Evolutionary conservation across 2,329 filamentous ascomycete genomes (phyloP).

Genomic region (Colletotrichum kahawae): DNA sequence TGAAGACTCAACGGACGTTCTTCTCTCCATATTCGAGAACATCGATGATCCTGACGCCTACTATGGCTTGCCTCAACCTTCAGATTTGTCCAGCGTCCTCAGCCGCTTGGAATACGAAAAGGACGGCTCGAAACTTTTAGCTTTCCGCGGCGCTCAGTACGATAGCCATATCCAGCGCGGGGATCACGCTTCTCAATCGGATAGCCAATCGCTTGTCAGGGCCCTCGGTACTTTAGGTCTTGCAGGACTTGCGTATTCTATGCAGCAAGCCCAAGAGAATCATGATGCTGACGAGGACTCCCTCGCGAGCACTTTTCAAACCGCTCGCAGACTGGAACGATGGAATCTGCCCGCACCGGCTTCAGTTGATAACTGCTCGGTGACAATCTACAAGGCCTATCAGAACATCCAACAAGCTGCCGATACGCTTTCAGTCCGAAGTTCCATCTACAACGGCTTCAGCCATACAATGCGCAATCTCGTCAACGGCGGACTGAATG

Average conservation of each 20-base stretch:
- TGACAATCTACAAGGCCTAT: slow-evolving; percentile 79
- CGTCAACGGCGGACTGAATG: slow-evolving; percentile 52
- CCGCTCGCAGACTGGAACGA: slow-evolving; percentile 82
- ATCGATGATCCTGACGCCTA: slow-evolving; percentile 97
- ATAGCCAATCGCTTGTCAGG: slow-evolving; percentile 74
- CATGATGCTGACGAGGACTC: slow-evolving; percentile 61
- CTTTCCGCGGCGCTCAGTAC: slow-evolving; percentile 89
- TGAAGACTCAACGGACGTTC: slow-evolving; percentile 66
- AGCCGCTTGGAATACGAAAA: slow-evolving; percentile 87
- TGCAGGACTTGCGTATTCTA: slow-evolving; percentile 81
- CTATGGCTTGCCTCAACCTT: slow-evolving; percentile 84
- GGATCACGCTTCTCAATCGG: slow-evolving; percentile 59
- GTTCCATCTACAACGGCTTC: slow-evolving; percentile 68
- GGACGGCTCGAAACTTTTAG: slow-evolving; percentile 83
- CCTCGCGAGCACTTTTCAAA: slow-evolving; percentile 76
- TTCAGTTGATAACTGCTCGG: slow-evolving; percentile 64
- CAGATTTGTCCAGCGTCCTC: slow-evolving; percentile 79
- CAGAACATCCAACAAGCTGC: slow-evolving; percentile 76
- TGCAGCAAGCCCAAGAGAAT: slow-evolving; percentile 72
- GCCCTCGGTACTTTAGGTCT: slow-evolving; percentile 83
- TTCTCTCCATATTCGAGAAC: slow-evolving; percentile 85
- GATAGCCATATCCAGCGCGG: slow-evolving; percentile 78
- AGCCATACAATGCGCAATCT: slow-evolving; percentile 64
- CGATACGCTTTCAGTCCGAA: slow-evolving; percentile 56
- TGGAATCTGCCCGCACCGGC: slow-evolving; percentile 87